Base-by-base conservation (phyloP, 2,329 filamentous ascomycete species). In the Thermothelomyces thermophilus region DNA sequence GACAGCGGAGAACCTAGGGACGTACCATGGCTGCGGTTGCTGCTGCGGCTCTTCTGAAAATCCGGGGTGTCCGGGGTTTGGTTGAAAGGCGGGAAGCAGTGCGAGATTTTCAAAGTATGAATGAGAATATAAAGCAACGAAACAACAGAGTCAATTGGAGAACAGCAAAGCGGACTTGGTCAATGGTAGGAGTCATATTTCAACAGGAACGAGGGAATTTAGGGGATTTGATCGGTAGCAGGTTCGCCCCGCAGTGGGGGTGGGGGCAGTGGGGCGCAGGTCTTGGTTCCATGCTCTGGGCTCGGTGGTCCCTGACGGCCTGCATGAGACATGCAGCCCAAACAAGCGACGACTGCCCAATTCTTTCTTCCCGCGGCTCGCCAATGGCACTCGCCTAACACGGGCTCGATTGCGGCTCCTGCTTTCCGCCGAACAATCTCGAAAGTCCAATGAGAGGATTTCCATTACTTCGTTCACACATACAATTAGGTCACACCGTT, bases 191-290 rank as follows among this genome's bases (percentile, higher is more conserved):
- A 37, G 42, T 31, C 43, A 46, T 43, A 51, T 51, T 46, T 44
- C 41, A 41, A 28, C 22, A n/a, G 8, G 16, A n/a, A 33, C 31
- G 50, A 40, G 41, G 46, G 48, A 40, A 47, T 48, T 44, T 44
- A 54, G 43, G 48, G 48, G 44, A 51, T 51, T 54, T 54, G 45
- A 54, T 51, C 48, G 48, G 46, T 20, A 33, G 24, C 46, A 47
- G 42, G 41, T 28, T n/a, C 31, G 42, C 51, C 42, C 51, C 42
- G 46, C 51, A 41, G 30, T 33, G 36, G 36, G 51, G 42, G 47
- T 42, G 41, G 51, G 43, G 43, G 33, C 42, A 39, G 42, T 46
- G 51, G 51, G 46, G 42, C 50, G 9, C 22, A 41, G 26, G 13
- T 14, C 7, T 16, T n/a, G 5, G 16, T 35, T 35, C 33, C 33